Evolutionary conservation across 1,284 basidiomycete species (phyloP), one percentile per base, ranked within the genome.

Genomic region (Apiotrichum domesticum): DNA sequence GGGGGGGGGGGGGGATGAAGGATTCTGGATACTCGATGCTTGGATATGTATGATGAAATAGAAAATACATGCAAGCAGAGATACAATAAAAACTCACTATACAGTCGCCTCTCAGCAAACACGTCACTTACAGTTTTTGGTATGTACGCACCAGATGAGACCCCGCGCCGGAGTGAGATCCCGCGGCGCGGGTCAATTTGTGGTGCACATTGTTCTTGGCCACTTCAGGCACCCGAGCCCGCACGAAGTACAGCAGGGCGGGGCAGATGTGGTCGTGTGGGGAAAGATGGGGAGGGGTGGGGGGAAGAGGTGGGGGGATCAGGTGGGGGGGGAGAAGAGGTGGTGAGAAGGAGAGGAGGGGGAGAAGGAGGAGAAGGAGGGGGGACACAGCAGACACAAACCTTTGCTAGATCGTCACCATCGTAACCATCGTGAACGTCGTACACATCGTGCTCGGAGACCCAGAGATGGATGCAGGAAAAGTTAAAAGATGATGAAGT

Each of bases 191-290:
- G 62, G 58, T 60, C 62, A 56, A 63, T 60, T 63, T 60, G 46
- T 50, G 51, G 56, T 43, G 53, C 58, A 32, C 37, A n/a, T 69
- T 60, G 54, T 32, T 73, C 56, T 73, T 42, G 71, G 70, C 71
- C 69, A 68, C 66, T 72, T 73, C 71, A 72, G 71, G 71, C 72
- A 73, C 65, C 71, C 49, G 53, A 39, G 62, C 63, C 65, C 64
- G 68, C 65, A 62, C 62, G 58, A 50, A 39, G n/a, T 39, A 62
- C 56, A 50, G 65, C 68, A 62, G 67, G 60, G 55, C 58, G 59
- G 69, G 66, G 71, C 71, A 73, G 68, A 73, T 70, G 67, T 66
- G 65, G 71, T 67, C 71, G 42, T 35, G 64, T n/a, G 39, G 35
- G 14, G 10, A 34, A 21, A 29, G 13, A 43, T 33, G 8, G 2